phyloP scores from a whole-genome alignment of 306 rosid species.

The Vigna unguiculata region DNA sequence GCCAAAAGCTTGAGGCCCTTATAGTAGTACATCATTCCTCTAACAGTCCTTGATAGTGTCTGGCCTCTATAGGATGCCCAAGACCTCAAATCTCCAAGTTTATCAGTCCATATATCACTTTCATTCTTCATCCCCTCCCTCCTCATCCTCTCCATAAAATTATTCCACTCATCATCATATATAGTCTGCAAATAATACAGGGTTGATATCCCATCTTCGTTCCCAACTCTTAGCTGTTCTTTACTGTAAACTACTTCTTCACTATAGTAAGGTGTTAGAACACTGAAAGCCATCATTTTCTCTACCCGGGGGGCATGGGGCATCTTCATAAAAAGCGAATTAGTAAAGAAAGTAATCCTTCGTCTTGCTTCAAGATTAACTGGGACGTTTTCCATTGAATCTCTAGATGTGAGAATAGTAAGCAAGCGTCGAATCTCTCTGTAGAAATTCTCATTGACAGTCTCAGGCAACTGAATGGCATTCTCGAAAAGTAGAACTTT shows the following conservation, averaged over 20 bases:
- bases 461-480: conserved; percentile 63
- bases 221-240: conserved; percentile 85
- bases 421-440: conserved; percentile 80
- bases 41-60: conserved; percentile 83
- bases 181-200: conserved; percentile 86
- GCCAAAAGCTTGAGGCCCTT: conserved; percentile 92
- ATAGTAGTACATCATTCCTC: conserved; percentile 97
- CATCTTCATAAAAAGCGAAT: conserved; percentile 92
- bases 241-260: conserved; percentile 82
- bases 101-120: conserved; percentile 78
- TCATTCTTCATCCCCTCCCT: conserved; percentile 83
- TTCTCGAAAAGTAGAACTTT: conserved; percentile 70
- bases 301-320: conserved; percentile 97
- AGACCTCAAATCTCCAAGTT: conserved; percentile 79
- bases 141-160: conserved; percentile 88
- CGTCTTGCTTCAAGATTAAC: conserved; percentile 90
- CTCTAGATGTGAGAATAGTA: conserved; percentile 86
- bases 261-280: conserved; percentile 89
- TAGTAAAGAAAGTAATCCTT: conserved; percentile 84
- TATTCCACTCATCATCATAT: conserved; percentile 88
- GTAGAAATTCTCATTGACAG: conserved; percentile 58
- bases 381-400: conserved; percentile 82
- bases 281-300: conserved; percentile 97
- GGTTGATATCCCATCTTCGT: conserved; percentile 89
- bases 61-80: conserved; percentile 98